Base-by-base conservation (phyloP, 345 rosid genomes). In the Mangifera indica region DNA sequence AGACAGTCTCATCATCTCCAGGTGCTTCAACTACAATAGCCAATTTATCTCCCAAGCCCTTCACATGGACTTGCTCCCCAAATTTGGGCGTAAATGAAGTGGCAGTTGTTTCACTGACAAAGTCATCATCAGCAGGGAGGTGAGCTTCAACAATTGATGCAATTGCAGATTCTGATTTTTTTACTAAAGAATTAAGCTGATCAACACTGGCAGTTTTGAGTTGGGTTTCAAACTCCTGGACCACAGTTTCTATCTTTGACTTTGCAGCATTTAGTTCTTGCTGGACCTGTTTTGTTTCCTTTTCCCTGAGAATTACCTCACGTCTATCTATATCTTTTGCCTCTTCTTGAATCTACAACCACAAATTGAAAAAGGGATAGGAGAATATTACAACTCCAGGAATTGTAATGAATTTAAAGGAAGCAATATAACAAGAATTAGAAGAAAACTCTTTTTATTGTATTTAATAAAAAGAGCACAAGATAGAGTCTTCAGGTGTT, bases 51-150 rank as follows among this genome's bases (percentile, higher is more conserved):
- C 98, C 97, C 20, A 91, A 78, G 71, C 86, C 80, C 79, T 84
- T 90, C 65, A 91, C 89, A 25, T 70, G 78, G 64, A 93, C 97
- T 74, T 84, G 82, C 85, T 94, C 97, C 79, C 97, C 98, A 55
- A 57, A 55, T 63, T 80, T 73, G 21, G 89, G 98, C 34, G 77
- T 66, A 75, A 84, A 85, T 6, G 78, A 73, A 71, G 58, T 73
- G n/a, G 64, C n/a, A 74, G 74, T 76, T 1, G 46, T 62, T 82
- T 87, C 88, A 71, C 62, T 75, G 18, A 46, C 62, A 51, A 80
- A 49, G 11, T 70, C 68, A 70, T 78, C 61, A 44, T 84, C 76
- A 42, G 34, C 63, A 71, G 92, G 89, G 32, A 64, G 59, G 69
- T 82, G 83, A 70, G 85, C 84, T 78, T 90, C 84, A 34, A 86